A percentile compares a stretch with the other conserved stretches of the same genome.
These are phyloP conservation scores for Colletotrichum salicis DNA, from an alignment of 2,329 filamentous ascomycete species.

Conservation along the genomic window DNA sequence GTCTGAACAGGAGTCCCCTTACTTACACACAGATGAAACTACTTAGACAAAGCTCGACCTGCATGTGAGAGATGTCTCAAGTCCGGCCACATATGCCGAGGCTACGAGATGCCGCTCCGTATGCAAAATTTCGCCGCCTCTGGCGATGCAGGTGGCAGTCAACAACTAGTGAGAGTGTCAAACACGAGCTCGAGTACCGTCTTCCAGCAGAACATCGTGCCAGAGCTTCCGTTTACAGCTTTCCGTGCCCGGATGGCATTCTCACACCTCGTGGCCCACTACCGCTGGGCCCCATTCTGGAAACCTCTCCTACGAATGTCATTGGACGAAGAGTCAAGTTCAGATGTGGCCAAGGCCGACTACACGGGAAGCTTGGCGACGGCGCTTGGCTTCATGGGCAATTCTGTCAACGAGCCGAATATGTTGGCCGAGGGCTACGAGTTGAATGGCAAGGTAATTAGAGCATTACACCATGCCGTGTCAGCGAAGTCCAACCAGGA, in stretches of 20 bases:
- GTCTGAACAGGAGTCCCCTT: too few relatives aligned
- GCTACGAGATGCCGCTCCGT: conserved; percentile 15
- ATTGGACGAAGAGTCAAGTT: background rate
- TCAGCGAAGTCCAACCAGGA: conserved; percentile 3
- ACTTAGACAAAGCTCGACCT: conserved; percentile 15
- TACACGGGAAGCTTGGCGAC: conserved; percentile 12
- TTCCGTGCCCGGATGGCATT: conserved; percentile 25
- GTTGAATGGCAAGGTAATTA: conserved; percentile 7
- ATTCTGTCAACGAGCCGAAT: background rate
- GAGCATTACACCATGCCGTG: conserved; percentile 5
- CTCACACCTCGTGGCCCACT: conserved; percentile 14
- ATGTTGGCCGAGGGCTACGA: conserved; percentile 19
- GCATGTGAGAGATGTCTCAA: conserved; percentile 14
- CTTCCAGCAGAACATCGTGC: background rate
- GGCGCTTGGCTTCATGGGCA: conserved; percentile 14
- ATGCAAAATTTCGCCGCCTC: conserved; percentile 22
- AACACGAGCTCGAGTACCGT: background rate
- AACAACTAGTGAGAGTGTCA: background rate
- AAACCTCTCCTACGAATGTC: conserved; percentile 6
- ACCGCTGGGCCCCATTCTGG: conserved; percentile 28
- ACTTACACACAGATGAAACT: background rate
- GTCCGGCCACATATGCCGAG: conserved; percentile 22
- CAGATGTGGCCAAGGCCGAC: conserved; percentile 3
- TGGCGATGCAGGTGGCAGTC: background rate
- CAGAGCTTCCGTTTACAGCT: conserved; percentile 12